Evolutionary conservation across 257 asterid species (phyloP), one percentile per base, ranked within the genome.

Genomic region (Solanum commersonii): DNA sequence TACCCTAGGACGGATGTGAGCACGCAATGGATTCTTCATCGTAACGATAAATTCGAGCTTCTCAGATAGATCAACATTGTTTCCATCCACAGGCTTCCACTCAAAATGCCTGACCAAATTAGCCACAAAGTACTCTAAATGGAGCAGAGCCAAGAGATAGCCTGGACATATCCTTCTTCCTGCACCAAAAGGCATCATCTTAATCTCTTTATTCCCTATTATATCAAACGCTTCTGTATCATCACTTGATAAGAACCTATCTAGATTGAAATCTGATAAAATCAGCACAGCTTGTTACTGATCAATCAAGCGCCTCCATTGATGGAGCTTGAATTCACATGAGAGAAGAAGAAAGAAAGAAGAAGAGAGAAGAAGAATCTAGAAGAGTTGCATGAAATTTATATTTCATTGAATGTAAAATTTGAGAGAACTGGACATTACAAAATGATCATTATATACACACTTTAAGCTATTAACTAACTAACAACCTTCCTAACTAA

Each of bases 141-240:
- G 89, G 18, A 74, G 87, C 63, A 88, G 25, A 8, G 90, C 88
- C 84, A 88, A 83, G 29, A 33, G 65, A n/a, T 29, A 42, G 10
- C 83, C 91, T 16, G 90, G 91, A 70, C 92, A 90, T n/a, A 87
- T 67, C 49, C 91, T 88, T 81, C 88, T 88, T 10, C 90, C 91
- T 5, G 87, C 91, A 84, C 92, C 91, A 87, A 88, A 90, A 15
- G 91, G 91, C 87, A 84, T 90, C 92, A 90, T 90, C 87, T 88
- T 88, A 37, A 90, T 90, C 88, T 88, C 92, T 72, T 34, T 90
- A 18, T 33, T 73, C 16, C 92, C 89, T 33, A 86, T 88, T 14
- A 84, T n/a, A 85, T 89, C 92, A 65, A 85, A 79, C 2, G 33
- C 84, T 20, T 78, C 52, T 14, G 25, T 67, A 44, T 42, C 60